Base-by-base conservation (phyloP, 139 green algal genomes). In the Pleodorina starrii region DNA sequence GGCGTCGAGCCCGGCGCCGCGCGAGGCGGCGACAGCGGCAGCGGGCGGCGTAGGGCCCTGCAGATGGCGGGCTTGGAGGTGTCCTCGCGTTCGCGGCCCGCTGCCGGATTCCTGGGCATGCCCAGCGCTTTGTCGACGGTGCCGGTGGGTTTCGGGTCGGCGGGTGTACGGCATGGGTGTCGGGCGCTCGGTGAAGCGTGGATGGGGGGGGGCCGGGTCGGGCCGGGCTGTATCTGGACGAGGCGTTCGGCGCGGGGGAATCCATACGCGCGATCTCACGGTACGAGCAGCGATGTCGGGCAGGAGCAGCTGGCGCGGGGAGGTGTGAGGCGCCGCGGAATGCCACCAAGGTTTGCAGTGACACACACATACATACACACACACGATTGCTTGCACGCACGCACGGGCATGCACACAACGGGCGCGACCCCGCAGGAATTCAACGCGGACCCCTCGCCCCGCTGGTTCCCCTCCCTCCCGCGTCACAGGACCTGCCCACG, bases 401-500 rank as follows among this genome's bases (percentile, higher is more conserved):
- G 50, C 17, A 60, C 14, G 29, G 29, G 25, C 54, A 66, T 66
- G 54, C 25, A 32, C 21, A 66, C 17, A 60, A 60, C 17, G 14
- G 50, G 14, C 54, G 21, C 29, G 54, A 25, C 7, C 54, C 54
- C 21, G 54, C 29, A 14, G 17, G 14, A 60, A 17, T 60, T 60
- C 14, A 60, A 17, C 14, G 17, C 17, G 51, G 14, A 17, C 51
- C 51, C 17, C 25, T 40, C 19, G 10, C 60, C 10, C 23, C 60
- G 27, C n/a, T n/a, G n/a, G n/a, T n/a, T n/a, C n/a, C n/a, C n/a
- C n/a, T n/a, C n/a, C 14, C 54, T 73, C 35, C 14, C 36, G 32
- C 69, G 16, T 48, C 25, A n/a, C 69, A 80, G 72, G 72, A 80
- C 38, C 27, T 80, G 27, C 72, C 44, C 43, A 82, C 74, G 6